phyloP scores from a whole-genome alignment of 176 grass and related monocot species.

The Microstegium vimineum region DNA sequence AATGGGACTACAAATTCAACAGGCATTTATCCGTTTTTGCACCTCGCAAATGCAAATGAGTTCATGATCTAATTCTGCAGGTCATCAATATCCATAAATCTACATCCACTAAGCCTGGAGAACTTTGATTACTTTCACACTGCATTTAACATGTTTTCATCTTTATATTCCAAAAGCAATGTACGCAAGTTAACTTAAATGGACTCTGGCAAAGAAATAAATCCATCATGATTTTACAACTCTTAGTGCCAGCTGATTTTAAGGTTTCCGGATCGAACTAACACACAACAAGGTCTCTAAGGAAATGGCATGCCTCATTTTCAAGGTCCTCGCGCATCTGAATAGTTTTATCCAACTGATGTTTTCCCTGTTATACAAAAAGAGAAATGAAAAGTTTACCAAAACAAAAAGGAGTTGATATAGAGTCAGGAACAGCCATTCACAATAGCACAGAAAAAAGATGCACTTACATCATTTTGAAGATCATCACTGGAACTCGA shows the following conservation, averaged over 20 bases:
- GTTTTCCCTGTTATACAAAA: constrained; percentile 47
- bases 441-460: too few relatives aligned
- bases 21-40: background rate
- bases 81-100: background rate
- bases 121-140: background rate
- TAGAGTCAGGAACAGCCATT: background rate
- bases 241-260: background rate
- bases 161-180: background rate
- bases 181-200: background rate
- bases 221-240: constrained; percentile 6
- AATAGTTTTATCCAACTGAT: constrained; percentile 55
- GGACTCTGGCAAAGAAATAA: background rate
- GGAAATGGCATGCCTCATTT: constrained; percentile 52
- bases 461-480: constrained; percentile 45
- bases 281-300: background rate
- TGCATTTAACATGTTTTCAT: background rate
- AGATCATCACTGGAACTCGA: constrained; percentile 55
- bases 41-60: background rate
- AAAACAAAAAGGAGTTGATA: constrained; percentile 7
- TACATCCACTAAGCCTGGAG: background rate
- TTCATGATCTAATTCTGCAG: background rate
- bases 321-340: constrained; percentile 63
- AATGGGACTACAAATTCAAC: background rate
- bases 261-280: background rate
- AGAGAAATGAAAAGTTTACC: constrained; percentile 8